A percentile compares a stretch with the other conserved stretches of the same genome.
Evolutionary conservation across 768 basidiomycete species (phyloP).

Genomic region (Rhizopogon sp.): DNA sequence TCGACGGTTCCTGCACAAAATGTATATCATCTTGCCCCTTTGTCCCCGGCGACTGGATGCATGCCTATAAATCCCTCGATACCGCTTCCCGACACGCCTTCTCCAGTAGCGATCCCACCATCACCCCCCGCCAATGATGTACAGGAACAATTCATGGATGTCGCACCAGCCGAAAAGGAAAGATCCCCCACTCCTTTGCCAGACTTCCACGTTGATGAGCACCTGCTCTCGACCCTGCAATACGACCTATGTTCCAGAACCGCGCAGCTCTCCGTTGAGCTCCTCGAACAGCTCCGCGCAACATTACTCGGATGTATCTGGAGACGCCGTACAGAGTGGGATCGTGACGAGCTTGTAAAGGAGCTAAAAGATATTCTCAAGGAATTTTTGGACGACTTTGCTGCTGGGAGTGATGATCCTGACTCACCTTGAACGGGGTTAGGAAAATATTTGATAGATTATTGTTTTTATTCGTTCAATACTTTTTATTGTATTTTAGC

Average conservation of each 20-base stretch:
- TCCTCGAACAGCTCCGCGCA: slow-evolving; percentile 92
- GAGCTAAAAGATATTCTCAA: slow-evolving; percentile 41
- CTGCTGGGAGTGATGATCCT: slow-evolving; percentile 12
- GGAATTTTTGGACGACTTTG: slow-evolving; percentile 65
- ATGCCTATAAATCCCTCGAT: not conserved
- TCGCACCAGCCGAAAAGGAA: slow-evolving; percentile 37
- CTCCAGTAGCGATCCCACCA: not conserved
- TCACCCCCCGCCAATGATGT: not conserved
- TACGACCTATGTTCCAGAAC: slow-evolving; percentile 51
- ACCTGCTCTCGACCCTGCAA: slow-evolving; percentile 43
- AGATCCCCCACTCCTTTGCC: slow-evolving; percentile 69
- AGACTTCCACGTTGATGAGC: slow-evolving; percentile 64
- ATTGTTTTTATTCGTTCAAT: slow-evolving; percentile 8
- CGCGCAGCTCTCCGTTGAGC: slow-evolving; percentile 65
- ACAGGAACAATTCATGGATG: slow-evolving; percentile 15
- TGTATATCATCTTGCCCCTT: not conserved
- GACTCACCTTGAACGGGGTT: slow-evolving; percentile 5
- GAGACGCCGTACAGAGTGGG: slow-evolving; percentile 79
- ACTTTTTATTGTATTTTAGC: slow-evolving; percentile 16
- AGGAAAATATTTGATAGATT: slow-evolving; percentile 4
- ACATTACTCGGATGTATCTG: slow-evolving; percentile 77
- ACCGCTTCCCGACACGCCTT: not conserved
- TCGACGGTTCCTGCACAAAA: not conserved
- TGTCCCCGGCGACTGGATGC: not conserved
- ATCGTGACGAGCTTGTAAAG: slow-evolving; percentile 59